Base-by-base conservation (phyloP, 768 basidiomycete genomes). In the Mycena crocata region DNA sequence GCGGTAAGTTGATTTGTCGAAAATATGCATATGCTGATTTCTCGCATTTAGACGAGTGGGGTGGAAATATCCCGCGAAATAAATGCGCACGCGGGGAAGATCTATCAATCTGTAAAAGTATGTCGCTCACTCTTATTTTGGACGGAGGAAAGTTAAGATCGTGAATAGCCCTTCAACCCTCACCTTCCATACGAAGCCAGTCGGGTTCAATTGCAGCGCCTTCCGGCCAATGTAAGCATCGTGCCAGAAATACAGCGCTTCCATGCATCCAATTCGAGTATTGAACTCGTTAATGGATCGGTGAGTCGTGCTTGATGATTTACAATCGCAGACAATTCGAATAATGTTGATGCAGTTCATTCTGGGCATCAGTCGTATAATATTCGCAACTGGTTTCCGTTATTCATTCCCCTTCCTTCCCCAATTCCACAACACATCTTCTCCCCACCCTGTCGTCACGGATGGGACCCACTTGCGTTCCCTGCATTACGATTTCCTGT, bases 361-460 rank as follows among this genome's bases (percentile, higher is more conserved):
- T n/a, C 66, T 57, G 6, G 75, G 71, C 12, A 65, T 80, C 42
- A 71, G 71, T 52, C 69, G 65, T 5, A 68, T 79, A 58, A 75
- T 78, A 48, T 78, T 79, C 60, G 68, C 71, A 12, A 78, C 78
- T 0, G 78, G 78, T 12, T 78, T 74, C 68, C 75, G 71, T 50
- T 76, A 77, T 58, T 71, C 77, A 1, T 78, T 74, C 58, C 77
- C 78, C 6, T 79, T 78, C 73, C 64, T 79, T 3, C 70, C 75
- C 1, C 71, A 77, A 14, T 75, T 72, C 37, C 77, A 79, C 67
- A 64, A 67, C 51, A 64, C 71, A 3, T 70, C 71, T 10, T 57
- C 66, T 15, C n/a, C 30, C 2, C 62, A 72, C 24, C 71, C 71
- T 6, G 40, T 80, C 34, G 74, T 78, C n/a, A 74, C 73, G 2